These are phyloP conservation scores for Teratosphaeria destructans DNA, from an alignment of 2,329 filamentous ascomycete species.

Conservation along the genomic window DNA sequence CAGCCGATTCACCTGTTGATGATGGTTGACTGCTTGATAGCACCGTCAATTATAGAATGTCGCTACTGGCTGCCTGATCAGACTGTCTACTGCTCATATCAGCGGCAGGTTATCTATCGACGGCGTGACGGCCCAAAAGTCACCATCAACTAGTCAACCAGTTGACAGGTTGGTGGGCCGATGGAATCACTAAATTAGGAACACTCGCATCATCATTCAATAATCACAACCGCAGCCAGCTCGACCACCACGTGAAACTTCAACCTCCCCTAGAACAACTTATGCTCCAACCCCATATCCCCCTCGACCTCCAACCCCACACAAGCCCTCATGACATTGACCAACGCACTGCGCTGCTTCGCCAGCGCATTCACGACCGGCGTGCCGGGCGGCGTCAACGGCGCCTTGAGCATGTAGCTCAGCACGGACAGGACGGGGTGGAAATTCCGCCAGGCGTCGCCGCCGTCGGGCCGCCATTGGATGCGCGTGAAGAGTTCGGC, in stretches of 20 bases:
- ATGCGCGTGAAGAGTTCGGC: conserved; percentile 98
- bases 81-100: no score
- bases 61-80: no score
- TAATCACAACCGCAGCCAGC: no score
- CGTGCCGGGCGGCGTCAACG: conserved; percentile 84
- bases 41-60: no score
- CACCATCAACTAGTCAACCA: no score
- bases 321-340: conserved; percentile 97
- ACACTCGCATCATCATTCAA: neutral
- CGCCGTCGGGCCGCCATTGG: conserved; percentile 59
- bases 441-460: conserved; percentile 78
- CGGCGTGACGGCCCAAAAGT: no score
- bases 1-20: no score
- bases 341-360: conserved; percentile 89
- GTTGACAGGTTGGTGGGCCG: no score
- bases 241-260: no score
- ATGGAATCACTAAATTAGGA: no score
- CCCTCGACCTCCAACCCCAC: conserved; percentile 94
- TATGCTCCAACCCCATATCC: conserved; percentile 98
- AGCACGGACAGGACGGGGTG: conserved; percentile 94
- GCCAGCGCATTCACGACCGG: conserved; percentile 91
- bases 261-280: conserved; percentile 52
- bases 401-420: conserved; percentile 98
- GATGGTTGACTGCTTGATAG: no score
- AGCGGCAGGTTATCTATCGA: no score